These are phyloP conservation scores for Kregervanrija fluxuum DNA, from an alignment of 805 yeast genomes.

Conservation along the genomic window DNA sequence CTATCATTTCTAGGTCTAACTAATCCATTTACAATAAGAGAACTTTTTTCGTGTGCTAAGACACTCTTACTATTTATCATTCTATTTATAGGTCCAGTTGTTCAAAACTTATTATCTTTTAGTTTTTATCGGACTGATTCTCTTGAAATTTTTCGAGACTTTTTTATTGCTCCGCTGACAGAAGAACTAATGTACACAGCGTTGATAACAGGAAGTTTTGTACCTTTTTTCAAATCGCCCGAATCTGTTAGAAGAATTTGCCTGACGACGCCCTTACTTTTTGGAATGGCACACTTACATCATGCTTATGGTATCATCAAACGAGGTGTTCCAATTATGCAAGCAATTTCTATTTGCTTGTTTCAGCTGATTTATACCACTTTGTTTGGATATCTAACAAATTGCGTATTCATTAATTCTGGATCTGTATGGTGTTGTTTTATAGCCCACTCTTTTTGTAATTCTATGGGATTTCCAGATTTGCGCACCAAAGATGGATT, in stretches of 20 bases:
- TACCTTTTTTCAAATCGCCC: slow-evolving; percentile 2
- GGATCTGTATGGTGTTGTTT: slow-evolving; percentile 50
- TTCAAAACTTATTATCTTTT: not conserved
- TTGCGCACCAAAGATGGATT: slow-evolving; percentile 10
- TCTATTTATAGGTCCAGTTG: slow-evolving; percentile 34
- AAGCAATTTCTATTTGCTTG: slow-evolving; percentile 30
- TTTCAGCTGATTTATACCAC: slow-evolving; percentile 63
- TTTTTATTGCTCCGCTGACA: slow-evolving; percentile 65
- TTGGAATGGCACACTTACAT: slow-evolving; percentile 75
- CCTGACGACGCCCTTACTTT: slow-evolving; percentile 49
- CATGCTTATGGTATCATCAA: slow-evolving; percentile 50
- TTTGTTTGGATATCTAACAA: slow-evolving; percentile 63
- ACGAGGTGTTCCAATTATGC: slow-evolving; percentile 17
- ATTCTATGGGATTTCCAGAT: slow-evolving; percentile 61
- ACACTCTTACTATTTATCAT: slow-evolving; percentile 17
- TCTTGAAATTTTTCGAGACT: slow-evolving; percentile 36
- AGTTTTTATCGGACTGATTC: not conserved
- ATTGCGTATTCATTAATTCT: slow-evolving; percentile 45
- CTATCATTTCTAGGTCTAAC: slow-evolving; percentile 14
- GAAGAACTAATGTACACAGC: slow-evolving; percentile 72
- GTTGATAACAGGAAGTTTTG: slow-evolving; percentile 10
- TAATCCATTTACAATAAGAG: not conserved
- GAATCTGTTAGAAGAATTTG: not conserved
- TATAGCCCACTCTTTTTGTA: slow-evolving; percentile 60
- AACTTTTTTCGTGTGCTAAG: not conserved